A percentile compares a stretch with the other conserved stretches of the same genome.
Conservation (phyloP, 106 monocot genomes). For the Triglochin maritima region DNA sequence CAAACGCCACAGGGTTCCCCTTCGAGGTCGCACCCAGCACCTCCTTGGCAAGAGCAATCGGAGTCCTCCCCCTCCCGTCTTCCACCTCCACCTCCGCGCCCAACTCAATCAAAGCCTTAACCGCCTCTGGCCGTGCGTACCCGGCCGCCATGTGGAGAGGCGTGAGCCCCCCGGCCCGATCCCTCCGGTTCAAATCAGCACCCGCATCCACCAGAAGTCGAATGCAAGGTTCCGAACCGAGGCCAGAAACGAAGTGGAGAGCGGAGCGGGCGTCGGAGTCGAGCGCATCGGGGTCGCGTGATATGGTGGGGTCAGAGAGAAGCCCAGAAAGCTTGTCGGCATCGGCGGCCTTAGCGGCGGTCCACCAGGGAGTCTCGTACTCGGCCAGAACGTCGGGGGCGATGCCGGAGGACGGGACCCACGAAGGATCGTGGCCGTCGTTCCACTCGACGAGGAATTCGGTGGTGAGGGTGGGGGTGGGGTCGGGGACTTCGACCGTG, state of each 20-base stretch:
- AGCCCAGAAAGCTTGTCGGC: slow-evolving; percentile 32
- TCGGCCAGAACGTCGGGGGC: slow-evolving; percentile 79
- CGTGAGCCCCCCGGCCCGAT: slow-evolving; percentile 55
- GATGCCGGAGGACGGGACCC: slow-evolving; percentile 41
- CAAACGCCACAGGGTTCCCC: slow-evolving; percentile 45
- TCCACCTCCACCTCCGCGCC: slow-evolving; percentile 47
- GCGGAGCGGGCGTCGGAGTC: slow-evolving; percentile 68
- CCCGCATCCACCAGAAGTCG: slow-evolving; percentile 10
- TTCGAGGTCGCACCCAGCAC: slow-evolving; percentile 48
- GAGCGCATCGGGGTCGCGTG: slow-evolving; percentile 50
- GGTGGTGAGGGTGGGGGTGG: slow-evolving; percentile 19
- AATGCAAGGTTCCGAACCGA: slow-evolving; percentile 34
- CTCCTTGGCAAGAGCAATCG: slow-evolving; percentile 53
- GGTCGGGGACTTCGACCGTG: slow-evolving; percentile 30
- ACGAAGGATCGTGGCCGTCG: slow-evolving; percentile 66
- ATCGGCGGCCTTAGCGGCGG: slow-evolving; percentile 71
- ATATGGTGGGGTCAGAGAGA: slow-evolving; percentile 25
- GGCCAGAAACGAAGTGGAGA: slow-evolving; percentile 66
- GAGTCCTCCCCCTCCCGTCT: slow-evolving; percentile 47
- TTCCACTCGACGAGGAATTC: slow-evolving; percentile 79
- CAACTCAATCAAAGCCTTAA: slow-evolving; percentile 50
- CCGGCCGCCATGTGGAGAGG: slow-evolving; percentile 77
- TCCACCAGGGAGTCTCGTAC: slow-evolving; percentile 93
- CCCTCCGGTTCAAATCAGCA: slow-evolving; percentile 20
- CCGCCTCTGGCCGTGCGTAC: slow-evolving; percentile 49